Conservation (phyloP, 1,284 basidiomycete genomes). For the Malassezia pachydermatis region DNA sequence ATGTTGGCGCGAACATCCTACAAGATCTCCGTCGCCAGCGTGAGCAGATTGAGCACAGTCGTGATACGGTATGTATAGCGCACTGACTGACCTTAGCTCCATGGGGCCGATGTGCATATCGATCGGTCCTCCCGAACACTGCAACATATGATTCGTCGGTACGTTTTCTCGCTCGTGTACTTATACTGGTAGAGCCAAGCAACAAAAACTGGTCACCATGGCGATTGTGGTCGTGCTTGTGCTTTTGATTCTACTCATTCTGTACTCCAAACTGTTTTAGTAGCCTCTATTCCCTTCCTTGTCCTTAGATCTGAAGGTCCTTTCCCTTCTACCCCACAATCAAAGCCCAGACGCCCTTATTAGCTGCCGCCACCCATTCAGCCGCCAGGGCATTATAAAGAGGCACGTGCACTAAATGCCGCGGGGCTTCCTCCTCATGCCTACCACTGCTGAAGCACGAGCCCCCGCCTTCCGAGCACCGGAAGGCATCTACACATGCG, state of each 20-base stretch:
- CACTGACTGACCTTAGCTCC: constrained; percentile 47
- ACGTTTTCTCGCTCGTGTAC: constrained; percentile 25
- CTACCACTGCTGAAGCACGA: neutral
- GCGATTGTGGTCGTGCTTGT: constrained; percentile 44
- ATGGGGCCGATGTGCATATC: constrained; percentile 55
- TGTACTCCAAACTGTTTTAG: constrained; percentile 40
- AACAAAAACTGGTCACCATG: constrained; percentile 43
- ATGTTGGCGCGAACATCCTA: constrained; percentile 85
- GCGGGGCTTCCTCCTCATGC: too few relatives aligned
- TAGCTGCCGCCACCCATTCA: too few relatives aligned
- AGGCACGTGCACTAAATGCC: too few relatives aligned
- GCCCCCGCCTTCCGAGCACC: constrained; percentile 22
- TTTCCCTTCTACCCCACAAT: too few relatives aligned
- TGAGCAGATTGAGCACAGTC: constrained; percentile 87
- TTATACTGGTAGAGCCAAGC: constrained; percentile 32
- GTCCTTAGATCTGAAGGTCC: too few relatives aligned
- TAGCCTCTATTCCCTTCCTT: too few relatives aligned
- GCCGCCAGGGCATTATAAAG: too few relatives aligned
- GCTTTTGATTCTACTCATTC: constrained; percentile 45
- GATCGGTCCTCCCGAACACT: constrained; percentile 56
- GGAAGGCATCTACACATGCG: constrained; percentile 30
- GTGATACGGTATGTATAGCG: constrained; percentile 62
- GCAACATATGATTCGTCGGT: constrained; percentile 58
- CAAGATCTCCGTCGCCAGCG: constrained; percentile 73
- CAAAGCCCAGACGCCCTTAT: too few relatives aligned